Conservation (phyloP, 768 basidiomycete species). For the Termitomyces sp. region DNA sequence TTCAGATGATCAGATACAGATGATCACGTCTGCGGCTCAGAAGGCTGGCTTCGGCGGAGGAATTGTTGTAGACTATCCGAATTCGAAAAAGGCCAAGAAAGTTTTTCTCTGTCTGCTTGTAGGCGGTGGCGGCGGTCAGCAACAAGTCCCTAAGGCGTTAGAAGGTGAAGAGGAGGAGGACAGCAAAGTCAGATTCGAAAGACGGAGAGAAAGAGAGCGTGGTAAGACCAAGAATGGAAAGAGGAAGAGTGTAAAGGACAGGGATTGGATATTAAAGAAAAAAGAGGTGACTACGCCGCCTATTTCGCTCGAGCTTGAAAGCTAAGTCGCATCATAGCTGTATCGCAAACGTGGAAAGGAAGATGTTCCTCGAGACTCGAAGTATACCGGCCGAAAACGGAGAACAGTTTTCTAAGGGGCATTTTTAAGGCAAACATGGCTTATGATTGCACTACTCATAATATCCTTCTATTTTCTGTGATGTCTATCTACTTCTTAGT, state of each 20-base stretch:
- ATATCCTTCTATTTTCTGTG: not conserved
- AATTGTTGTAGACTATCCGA: constrained; percentile 94
- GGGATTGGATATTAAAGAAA: constrained; percentile 94
- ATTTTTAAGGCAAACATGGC: not conserved
- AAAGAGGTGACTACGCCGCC: constrained; percentile 66
- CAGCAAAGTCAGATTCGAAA: constrained; percentile 68
- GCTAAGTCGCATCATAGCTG: constrained; percentile 39
- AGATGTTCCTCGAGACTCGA: constrained; percentile 79
- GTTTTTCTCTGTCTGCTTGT: constrained; percentile 93
- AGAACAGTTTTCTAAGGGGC: constrained; percentile 63
- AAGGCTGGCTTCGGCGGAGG: constrained; percentile 97
- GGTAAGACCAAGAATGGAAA: constrained; percentile 59
- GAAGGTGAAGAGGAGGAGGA: constrained; percentile 63
- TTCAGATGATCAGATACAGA: constrained; percentile 93
- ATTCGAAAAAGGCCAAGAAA: constrained; percentile 93
- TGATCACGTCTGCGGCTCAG: constrained; percentile 91
- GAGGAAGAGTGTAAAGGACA: constrained; percentile 69
- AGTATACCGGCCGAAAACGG: constrained; percentile 91
- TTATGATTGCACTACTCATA: constrained; percentile 13
- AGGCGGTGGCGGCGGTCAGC: constrained; percentile 64
- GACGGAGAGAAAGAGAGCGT: constrained; percentile 66
- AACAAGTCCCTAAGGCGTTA: constrained; percentile 73
- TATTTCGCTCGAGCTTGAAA: not conserved
- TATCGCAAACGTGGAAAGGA: constrained; percentile 86
- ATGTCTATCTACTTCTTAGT: constrained; percentile 4